Conservation (phyloP, 495 filamentous ascomycete species). For the Astrothelium subdiscretum region DNA sequence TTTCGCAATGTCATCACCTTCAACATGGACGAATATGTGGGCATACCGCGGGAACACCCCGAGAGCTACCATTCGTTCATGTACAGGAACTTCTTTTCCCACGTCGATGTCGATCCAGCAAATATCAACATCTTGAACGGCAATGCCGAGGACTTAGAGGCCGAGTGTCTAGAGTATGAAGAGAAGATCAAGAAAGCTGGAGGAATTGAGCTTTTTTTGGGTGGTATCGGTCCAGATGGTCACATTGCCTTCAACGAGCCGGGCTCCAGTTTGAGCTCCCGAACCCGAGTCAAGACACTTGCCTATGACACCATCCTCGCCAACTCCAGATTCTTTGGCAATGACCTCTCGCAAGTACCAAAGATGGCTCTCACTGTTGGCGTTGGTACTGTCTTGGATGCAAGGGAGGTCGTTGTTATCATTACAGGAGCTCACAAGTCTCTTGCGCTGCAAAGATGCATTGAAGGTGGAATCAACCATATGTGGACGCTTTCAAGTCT, state of each 20-base stretch:
- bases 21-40: conserved; percentile 91
- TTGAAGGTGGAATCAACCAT: conserved; percentile 74
- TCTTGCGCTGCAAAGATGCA: conserved; percentile 65
- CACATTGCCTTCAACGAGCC: conserved; percentile 90
- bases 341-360: conserved; percentile 61
- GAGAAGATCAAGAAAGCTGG: conserved; percentile 61
- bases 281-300: conserved; percentile 75
- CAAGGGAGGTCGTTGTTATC: conserved; percentile 65
- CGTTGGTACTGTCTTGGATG: conserved; percentile 74
- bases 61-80: conserved; percentile 84
- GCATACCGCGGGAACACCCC: conserved; percentile 68
- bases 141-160: conserved; percentile 61
- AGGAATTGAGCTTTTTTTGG: conserved; percentile 77
- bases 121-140: conserved; percentile 84
- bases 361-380: conserved; percentile 78
- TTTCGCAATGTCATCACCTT: conserved; percentile 84
- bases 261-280: conserved; percentile 63
- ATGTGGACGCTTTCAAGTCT: conserved; percentile 81
- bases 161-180: conserved; percentile 70
- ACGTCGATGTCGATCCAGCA: conserved; percentile 66
- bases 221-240: conserved; percentile 74
- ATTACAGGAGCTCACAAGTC: conserved; percentile 73
- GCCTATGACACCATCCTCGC: conserved; percentile 79
- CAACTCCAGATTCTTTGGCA: conserved; percentile 72
- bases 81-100: conserved; percentile 84